Percentiles rank a stretch among this genome's conserved stretches.
These are phyloP conservation scores for Eucalyptus erythrocorys DNA, from an alignment of 345 rosid species.

Conservation along the genomic window DNA sequence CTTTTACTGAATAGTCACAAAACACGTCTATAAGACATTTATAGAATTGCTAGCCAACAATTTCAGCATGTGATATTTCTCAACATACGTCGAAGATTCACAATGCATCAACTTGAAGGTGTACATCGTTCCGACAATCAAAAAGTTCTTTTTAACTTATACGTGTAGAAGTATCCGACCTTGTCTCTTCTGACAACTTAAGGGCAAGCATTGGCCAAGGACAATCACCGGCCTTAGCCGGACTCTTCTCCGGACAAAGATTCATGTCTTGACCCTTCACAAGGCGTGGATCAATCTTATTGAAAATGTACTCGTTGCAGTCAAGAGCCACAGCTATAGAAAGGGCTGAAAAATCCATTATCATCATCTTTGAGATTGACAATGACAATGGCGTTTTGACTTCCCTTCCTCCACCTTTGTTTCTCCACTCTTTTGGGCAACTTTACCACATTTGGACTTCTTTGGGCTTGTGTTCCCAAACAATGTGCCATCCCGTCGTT, in stretches of 20 bases:
- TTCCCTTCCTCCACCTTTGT: background rate
- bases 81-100: fast-evolving
- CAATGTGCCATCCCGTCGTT: background rate
- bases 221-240: background rate
- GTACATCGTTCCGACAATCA: fast-evolving
- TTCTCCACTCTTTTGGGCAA: background rate
- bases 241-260: background rate
- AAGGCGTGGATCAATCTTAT: background rate
- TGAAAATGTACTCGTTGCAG: background rate
- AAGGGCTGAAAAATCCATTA: background rate
- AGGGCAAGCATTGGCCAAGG: background rate
- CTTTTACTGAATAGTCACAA: fast-evolving
- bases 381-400: background rate
- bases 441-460: background rate
- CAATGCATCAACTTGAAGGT: fast-evolving
- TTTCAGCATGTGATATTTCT: background rate
- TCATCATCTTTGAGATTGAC: background rate
- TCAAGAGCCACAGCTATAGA: background rate
- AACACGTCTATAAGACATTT: fast-evolving
- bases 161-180: background rate
- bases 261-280: background rate
- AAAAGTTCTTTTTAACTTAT: background rate
- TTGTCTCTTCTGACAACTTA: fast-evolving
- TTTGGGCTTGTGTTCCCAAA: background rate
- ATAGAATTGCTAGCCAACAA: fast-evolving